Evolutionary conservation across 768 basidiomycete species (phyloP).

Genomic region (Lactarius pseudohatsudake): DNA sequence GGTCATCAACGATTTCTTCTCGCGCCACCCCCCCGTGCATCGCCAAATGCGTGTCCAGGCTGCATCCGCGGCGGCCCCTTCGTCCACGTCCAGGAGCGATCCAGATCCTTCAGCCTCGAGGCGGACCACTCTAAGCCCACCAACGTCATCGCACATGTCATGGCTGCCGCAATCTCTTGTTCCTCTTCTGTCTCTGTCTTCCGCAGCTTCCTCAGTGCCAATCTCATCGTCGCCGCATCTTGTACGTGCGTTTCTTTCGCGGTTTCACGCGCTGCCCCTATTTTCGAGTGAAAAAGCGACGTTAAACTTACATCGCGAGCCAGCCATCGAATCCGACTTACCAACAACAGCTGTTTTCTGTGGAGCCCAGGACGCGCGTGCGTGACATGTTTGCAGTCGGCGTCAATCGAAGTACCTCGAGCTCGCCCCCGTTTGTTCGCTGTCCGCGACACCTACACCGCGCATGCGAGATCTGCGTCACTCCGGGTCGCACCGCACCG

Average conservation of each 20-base stretch:
- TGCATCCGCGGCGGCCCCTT: slow-evolving; percentile 25
- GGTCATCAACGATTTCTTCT: slow-evolving; percentile 80
- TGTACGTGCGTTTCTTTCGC: slow-evolving; percentile 31
- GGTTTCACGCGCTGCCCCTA: neutral
- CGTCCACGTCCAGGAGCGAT: slow-evolving; percentile 33
- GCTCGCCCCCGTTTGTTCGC: slow-evolving; percentile 60
- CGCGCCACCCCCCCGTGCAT: slow-evolving; percentile 56
- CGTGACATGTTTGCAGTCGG: slow-evolving; percentile 57
- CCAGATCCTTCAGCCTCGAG: slow-evolving; percentile 20
- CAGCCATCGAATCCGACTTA: slow-evolving; percentile 10
- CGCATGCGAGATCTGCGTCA: slow-evolving; percentile 76
- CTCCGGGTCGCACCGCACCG: slow-evolving; percentile 44
- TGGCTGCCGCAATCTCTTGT: slow-evolving; percentile 16
- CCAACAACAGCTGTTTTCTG: slow-evolving; percentile 22
- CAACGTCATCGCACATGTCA: neutral
- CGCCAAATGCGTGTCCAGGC: slow-evolving; percentile 26
- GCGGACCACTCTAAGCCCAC: slow-evolving; percentile 32
- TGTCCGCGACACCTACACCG: slow-evolving; percentile 75
- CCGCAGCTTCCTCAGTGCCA: neutral
- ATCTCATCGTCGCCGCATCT: slow-evolving; percentile 30
- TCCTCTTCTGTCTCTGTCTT: slow-evolving; percentile 35
- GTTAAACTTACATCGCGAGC: slow-evolving; percentile 29
- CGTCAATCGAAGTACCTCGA: slow-evolving; percentile 58
- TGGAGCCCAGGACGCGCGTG: slow-evolving; percentile 41
- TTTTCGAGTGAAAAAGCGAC: neutral